A percentile compares a stretch with the other conserved stretches of the same genome.
phyloP scores from a whole-genome alignment of 208 protist species.

The Acanthamoeba sp. region DNA sequence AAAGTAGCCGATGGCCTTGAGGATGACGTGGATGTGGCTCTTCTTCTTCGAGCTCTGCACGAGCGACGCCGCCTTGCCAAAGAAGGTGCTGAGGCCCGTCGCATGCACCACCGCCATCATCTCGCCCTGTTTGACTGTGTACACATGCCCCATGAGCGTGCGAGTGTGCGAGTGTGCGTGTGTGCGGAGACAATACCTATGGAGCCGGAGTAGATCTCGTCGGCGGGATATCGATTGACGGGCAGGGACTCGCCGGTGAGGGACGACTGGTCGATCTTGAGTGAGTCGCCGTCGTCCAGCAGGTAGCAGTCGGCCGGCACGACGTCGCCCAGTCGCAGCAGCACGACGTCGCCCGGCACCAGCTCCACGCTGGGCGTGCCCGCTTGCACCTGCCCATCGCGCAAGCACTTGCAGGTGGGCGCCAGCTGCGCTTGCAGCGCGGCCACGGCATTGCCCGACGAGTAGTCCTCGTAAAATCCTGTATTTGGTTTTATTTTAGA shows the following conservation, averaged over 20 bases:
- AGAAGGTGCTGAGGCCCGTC: conserved; percentile 95
- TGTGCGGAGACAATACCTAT: conserved; percentile 85
- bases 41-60: conserved; percentile 86
- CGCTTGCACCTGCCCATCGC: conserved; percentile 92
- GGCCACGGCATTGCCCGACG: conserved; percentile 94
- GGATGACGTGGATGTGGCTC: conserved; percentile 80
- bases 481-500: no score
- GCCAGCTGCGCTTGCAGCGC: conserved; percentile 94
- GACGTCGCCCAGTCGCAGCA: conserved; percentile 93
- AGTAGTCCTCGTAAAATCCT: conserved; percentile 94
- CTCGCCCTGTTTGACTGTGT: conserved; percentile 88
- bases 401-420: conserved; percentile 90
- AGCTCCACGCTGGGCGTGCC: not conserved
- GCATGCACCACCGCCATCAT: conserved; percentile 85
- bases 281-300: conserved; percentile 74
- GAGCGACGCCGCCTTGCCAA: conserved; percentile 94
- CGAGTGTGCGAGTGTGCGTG: not conserved
- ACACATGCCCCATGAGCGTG: not conserved
- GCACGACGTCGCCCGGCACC: conserved; percentile 94
- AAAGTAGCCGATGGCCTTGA: conserved; percentile 83
- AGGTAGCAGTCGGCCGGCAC: conserved; percentile 95
- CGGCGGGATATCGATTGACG: conserved; percentile 92
- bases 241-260: conserved; percentile 97
- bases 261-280: conserved; percentile 96
- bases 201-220: conserved; percentile 95